phyloP scores from a whole-genome alignment of 805 yeast species.

The Ogataea wickerhamii region DNA sequence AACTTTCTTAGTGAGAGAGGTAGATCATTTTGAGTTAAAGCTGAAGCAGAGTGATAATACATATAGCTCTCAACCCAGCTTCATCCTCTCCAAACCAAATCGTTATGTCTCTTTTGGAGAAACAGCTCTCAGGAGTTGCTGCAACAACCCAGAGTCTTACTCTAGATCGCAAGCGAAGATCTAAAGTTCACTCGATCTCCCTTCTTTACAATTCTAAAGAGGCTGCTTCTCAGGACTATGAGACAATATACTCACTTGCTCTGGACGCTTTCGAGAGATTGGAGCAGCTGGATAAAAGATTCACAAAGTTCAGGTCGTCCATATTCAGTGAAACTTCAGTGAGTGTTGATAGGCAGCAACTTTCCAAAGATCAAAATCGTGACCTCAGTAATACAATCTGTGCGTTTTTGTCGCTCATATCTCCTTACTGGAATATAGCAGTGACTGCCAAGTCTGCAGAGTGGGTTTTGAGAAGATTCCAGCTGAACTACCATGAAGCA shows the following conservation, averaged over 20 bases:
- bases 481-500: slow-evolving; percentile 75
- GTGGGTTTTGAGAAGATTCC: slow-evolving; percentile 92
- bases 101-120: slow-evolving; percentile 54
- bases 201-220: slow-evolving; percentile 78
- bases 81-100: too few species aligned
- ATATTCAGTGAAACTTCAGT: slow-evolving; percentile 82
- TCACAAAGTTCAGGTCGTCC: slow-evolving; percentile 62
- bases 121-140: slow-evolving; percentile 73
- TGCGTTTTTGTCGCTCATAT: slow-evolving; percentile 66
- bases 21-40: too few species aligned
- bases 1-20: too few species aligned
- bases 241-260: slow-evolving; percentile 67
- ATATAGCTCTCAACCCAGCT: too few species aligned
- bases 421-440: slow-evolving; percentile 71
- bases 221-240: slow-evolving; percentile 95
- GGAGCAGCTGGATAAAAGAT: slow-evolving; percentile 68
- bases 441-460: slow-evolving; percentile 83
- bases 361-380: slow-evolving; percentile 70
- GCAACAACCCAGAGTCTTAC: slow-evolving; percentile 66
- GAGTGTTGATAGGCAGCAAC: slow-evolving; percentile 76
- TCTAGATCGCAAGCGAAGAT: slow-evolving; percentile 80
- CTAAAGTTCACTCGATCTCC: slow-evolving; percentile 84
- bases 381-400: slow-evolving; percentile 71
- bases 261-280: slow-evolving; percentile 74
- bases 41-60: too few species aligned